These are phyloP conservation scores for Fusarium bulbicola DNA, from an alignment of 2,329 filamentous ascomycete genomes.

Conservation along the genomic window DNA sequence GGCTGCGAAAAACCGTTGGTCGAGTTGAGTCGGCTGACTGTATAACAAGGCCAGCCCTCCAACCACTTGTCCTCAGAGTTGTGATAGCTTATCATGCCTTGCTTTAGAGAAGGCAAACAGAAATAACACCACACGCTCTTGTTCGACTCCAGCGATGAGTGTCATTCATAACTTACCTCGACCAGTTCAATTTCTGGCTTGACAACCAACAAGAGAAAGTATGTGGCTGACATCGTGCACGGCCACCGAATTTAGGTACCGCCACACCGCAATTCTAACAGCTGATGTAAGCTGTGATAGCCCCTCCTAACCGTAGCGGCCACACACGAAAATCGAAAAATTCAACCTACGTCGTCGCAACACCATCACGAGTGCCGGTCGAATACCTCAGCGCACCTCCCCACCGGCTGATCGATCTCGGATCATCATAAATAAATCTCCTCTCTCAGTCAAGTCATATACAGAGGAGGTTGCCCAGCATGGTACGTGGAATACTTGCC, in stretches of 20 bases:
- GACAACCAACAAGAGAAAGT: neutral
- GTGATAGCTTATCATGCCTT: neutral
- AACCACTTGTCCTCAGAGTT: neutral
- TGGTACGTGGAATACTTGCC: slow-evolving; percentile 50
- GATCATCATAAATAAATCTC: slow-evolving; percentile 49
- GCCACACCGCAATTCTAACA: neutral
- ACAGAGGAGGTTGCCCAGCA: slow-evolving; percentile 63
- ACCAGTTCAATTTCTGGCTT: neutral
- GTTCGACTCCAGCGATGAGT: neutral
- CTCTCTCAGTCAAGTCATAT: slow-evolving; percentile 49
- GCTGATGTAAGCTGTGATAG: slow-evolving; percentile 47
- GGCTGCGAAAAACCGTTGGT: neutral
- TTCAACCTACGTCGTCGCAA: slow-evolving; percentile 49
- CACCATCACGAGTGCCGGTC: slow-evolving; percentile 52
- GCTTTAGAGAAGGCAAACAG: neutral
- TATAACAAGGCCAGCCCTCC: neutral
- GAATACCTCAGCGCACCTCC: slow-evolving; percentile 48
- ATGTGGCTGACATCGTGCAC: neutral
- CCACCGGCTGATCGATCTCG: slow-evolving; percentile 50
- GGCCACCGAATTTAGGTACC: neutral
- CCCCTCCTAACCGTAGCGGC: slow-evolving; percentile 54
- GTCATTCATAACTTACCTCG: neutral
- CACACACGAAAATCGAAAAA: slow-evolving; percentile 59
- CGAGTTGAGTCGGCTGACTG: neutral
- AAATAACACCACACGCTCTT: neutral